Evolutionary conservation across 805 yeast species (phyloP).

Genomic region (Naumovozyma baii): DNA sequence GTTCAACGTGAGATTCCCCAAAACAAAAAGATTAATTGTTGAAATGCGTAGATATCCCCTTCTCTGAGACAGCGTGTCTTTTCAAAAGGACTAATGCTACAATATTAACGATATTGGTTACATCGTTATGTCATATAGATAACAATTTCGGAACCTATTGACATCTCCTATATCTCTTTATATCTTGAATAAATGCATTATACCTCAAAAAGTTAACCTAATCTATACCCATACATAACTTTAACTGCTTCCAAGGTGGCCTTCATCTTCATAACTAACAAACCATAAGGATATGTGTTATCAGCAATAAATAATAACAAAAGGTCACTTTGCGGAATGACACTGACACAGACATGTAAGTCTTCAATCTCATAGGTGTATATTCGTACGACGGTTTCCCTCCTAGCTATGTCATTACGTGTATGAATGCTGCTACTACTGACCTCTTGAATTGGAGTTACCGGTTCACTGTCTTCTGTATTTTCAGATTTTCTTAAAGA

Average conservation of each 20-base stretch:
- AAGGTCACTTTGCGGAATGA: constrained; percentile 24
- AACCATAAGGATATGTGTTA: constrained; percentile 23
- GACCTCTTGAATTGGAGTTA: not conserved
- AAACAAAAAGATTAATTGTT: no score
- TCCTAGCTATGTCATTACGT: not conserved
- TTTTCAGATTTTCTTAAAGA: not conserved
- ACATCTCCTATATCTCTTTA: no score
- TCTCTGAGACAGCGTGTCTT: no score
- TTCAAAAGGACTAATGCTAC: no score
- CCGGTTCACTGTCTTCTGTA: not conserved
- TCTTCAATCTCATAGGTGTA: constrained; percentile 28
- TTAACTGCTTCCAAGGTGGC: constrained; percentile 15
- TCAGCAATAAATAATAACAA: constrained; percentile 21
- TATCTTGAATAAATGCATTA: no score
- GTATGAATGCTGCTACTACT: constrained; percentile 6
- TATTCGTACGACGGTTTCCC: constrained; percentile 6
- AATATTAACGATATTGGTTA: no score
- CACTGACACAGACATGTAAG: constrained; percentile 24
- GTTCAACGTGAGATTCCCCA: no score
- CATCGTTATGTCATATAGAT: no score
- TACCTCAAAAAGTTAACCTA: constrained; percentile 11
- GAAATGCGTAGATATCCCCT: no score
- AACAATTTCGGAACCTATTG: no score
- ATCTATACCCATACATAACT: constrained; percentile 20
- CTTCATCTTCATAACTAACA: constrained; percentile 25